These are phyloP conservation scores for Scheffersomyces coipomensis DNA, from an alignment of 805 yeast genomes.

Conservation along the genomic window DNA sequence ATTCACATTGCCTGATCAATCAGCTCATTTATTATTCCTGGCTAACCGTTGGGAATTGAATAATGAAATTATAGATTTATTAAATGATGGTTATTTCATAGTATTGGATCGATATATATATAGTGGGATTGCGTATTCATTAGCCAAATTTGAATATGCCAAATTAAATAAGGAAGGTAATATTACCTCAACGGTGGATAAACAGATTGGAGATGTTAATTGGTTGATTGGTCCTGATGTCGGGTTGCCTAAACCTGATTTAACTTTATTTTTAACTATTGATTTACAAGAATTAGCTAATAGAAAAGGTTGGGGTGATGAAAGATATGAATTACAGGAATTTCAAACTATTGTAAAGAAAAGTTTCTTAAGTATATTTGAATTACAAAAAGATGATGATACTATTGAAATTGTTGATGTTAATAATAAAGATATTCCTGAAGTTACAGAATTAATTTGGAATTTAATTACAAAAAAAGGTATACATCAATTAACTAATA, in stretches of 20 bases:
- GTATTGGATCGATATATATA: constrained; percentile 86
- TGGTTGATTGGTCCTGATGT: constrained; percentile 85
- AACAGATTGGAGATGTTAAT: constrained; percentile 40
- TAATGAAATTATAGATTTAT: constrained; percentile 39
- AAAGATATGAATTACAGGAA: constrained; percentile 74
- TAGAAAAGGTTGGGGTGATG: constrained; percentile 90
- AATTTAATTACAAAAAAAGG: constrained; percentile 11
- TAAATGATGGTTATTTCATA: constrained; percentile 56
- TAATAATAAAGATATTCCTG: constrained; percentile 52
- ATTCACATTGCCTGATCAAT: constrained; percentile 62
- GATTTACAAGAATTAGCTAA: constrained; percentile 39
- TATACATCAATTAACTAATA: constrained; percentile 9
- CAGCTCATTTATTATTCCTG: constrained; percentile 83
- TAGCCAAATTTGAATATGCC: constrained; percentile 66
- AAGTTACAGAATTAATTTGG: constrained; percentile 54
- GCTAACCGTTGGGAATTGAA: constrained; percentile 94
- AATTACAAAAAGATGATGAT: constrained; percentile 19
- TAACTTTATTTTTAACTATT: constrained; percentile 72
- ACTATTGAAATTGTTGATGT: constrained; percentile 53
- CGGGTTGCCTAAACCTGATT: constrained; percentile 86
- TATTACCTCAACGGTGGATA: constrained; percentile 2
- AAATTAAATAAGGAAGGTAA: neutral
- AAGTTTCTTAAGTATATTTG: constrained; percentile 52
- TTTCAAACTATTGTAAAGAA: constrained; percentile 73
- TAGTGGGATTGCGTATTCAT: constrained; percentile 90